Base-by-base conservation (phyloP, 1,284 basidiomycete species). In the Cystobasidium pallidum region DNA sequence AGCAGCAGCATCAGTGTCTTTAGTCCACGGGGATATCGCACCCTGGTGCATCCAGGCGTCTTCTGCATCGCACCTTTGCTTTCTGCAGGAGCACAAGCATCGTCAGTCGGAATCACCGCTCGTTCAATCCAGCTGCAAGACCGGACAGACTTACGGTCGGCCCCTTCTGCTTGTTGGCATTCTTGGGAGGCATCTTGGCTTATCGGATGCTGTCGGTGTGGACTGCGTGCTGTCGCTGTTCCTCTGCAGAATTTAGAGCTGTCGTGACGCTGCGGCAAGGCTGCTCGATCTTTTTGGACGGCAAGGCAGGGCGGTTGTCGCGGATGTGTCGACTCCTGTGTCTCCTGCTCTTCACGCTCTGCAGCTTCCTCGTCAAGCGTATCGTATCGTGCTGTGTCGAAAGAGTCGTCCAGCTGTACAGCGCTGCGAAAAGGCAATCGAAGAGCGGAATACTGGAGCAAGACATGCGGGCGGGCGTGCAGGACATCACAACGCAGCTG, bases 131-230 rank as follows among this genome's bases (percentile, higher is more conserved):
- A 51, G 49, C 3, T 24, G 21, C 26, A 28, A 15, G 24, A 15
- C 8, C 49, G n/a, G 21, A 51, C n/a, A 51, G 6, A 51, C 49
- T 51, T 24, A 51, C 49, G 15, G 49, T 4, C 8, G 49, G 49
- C 49, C 3, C 34, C 15, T 55, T 55, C 34, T 49, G 64, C 64
- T 52, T 52, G 24, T 52, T 19, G 2, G 32, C 43, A n/a, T 65
- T 66, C 51, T 66, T 66, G 19, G 66, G 66, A 26, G 66, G 66
- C 52, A 57, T 58, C 17, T 30, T 45, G 55, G 7, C n/a, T n/a
- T n/a, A n/a, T n/a, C n/a, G n/a, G 8, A 45, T 51, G 49, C 49
- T 51, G 24, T n/a, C n/a, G n/a, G n/a, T 51, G 8, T 51, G 49
- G 6, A 26, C 21, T 51, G 49, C 21, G 3, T 7, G 4, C 6